Evolutionary conservation across 2,329 filamentous ascomycete species (phyloP), one percentile per base, ranked within the genome.

Genomic region (Clonostachys chloroleuca): DNA sequence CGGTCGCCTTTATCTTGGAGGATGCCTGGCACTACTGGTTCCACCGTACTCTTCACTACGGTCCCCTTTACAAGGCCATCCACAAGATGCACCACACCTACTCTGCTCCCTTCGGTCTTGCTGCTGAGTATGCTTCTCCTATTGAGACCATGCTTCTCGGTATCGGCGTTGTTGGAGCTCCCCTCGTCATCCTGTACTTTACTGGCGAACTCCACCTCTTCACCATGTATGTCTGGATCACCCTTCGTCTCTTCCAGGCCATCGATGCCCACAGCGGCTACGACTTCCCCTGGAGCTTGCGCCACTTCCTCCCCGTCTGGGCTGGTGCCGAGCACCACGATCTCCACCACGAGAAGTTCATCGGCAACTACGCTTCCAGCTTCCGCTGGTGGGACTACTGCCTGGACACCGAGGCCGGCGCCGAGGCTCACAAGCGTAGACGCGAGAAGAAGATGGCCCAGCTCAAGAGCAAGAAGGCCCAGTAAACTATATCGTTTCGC

Each of bases 21-120:
- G 94, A 99, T 69, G 76, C 92, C 56, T 99, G 94, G 94, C 94
- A 99, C 72, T 99, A 99, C 79, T 97, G 92, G 85, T 84, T 83
- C 56, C 94, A 99, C 74, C 90, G 94, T 58, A 82, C 81, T 40
- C 83, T 99, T 72, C 94, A 99, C 78, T 95, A 90, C 75, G 92
- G 89, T 18, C 89, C 91, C 37, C 84, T 99, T 6, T 99, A 99
- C 83, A 95, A 91, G 77, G 81, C 85, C 62, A 89, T 99, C 60
- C 94, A 99, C 81, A 99, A 99, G 77, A 92, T 99, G 59, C 94
- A 99, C 75, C 94, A 99, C 77, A 92, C 94, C 62, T 99, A 99
- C 77, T 96, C 91, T 36, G 94, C 94, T 12, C 94, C 94, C 16
- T 99, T 99, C 63, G 94, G 94, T 56, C 78, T 99, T 46, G 92